Base-by-base conservation (phyloP, 2,329 filamentous ascomycete species). In the Alternaria dauci region DNA sequence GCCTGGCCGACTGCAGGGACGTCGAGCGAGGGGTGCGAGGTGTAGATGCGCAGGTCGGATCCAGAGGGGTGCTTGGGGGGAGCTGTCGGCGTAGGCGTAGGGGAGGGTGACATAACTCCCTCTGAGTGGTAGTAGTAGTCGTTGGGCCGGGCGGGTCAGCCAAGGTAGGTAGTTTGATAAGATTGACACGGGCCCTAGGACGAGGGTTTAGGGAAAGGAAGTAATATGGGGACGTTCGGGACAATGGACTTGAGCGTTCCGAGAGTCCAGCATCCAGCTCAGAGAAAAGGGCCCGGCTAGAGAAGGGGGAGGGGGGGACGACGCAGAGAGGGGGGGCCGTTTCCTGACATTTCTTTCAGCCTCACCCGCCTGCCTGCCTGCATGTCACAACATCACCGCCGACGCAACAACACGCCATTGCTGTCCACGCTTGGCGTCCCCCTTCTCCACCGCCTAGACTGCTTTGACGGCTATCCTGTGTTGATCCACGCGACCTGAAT, bases 21-120 rank as follows among this genome's bases (percentile, higher is more conserved):
- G 69, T 84, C 81, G 59, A 86, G 75, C 46, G 76, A 75, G 62
- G 84, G 83, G 71, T 83, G 81, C 44, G 82, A 82, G 61, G 81
- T 77, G 58, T 83, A 76, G 52, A 84, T 77, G 14, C 69, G 71
- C 50, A 68, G 68, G 63, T 73, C 44, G 14, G 58, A 34, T 14
- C 57, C 71, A 58, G 57, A 74, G 63, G 52, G 68, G 62, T 25
- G 68, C 53, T 70, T 71, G 14, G 55, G 50, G 16, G 64, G 60
- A 38, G 61, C 58, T 53, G 67, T 50, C 42, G 58, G 50, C 12
- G 64, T 58, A 36, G 61, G 59, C 51, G 67, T 50, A 42, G 66
- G 67, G 38, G 67, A 48, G 47, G 68, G 69, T 58, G 61, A 58
- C 63, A 68, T 62, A 26, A 56, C 58, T 66, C 44, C 52, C 36